Percentiles rank a stretch among this genome's conserved stretches.
These are phyloP conservation scores for Beauveria caledonica DNA, from an alignment of 2,329 filamentous ascomycete species.

Conservation along the genomic window DNA sequence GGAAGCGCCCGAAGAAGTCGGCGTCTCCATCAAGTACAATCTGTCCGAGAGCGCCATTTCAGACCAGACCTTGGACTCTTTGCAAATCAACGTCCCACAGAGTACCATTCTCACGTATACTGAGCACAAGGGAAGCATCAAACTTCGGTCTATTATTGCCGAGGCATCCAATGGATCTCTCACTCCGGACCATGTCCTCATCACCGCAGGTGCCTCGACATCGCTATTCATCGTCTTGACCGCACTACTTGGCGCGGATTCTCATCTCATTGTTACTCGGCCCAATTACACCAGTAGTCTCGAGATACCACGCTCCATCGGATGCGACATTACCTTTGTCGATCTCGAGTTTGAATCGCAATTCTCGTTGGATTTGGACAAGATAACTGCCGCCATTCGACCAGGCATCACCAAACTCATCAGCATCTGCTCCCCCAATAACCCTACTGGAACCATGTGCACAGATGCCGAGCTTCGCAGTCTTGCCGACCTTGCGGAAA, in stretches of 20 bases:
- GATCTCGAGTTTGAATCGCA: conserved; percentile 16
- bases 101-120: background rate
- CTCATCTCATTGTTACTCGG: conserved; percentile 17
- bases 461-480: background rate
- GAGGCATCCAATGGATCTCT: conserved; percentile 10
- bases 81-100: conserved; percentile 9
- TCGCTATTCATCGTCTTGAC: conserved; percentile 18
- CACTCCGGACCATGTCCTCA: conserved; percentile 15
- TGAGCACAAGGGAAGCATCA: conserved; percentile 10
- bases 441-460: conserved; percentile 16
- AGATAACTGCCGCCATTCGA: conserved; percentile 14
- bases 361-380: conserved; percentile 14
- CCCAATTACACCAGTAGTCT: conserved; percentile 20
- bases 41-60: conserved; percentile 19
- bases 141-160: conserved; percentile 14
- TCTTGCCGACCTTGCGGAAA: conserved; percentile 14
- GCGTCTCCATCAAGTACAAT: conserved; percentile 18
- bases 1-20: conserved; percentile 19
- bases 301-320: conserved; percentile 17
- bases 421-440: conserved; percentile 18
- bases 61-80: conserved; percentile 15
- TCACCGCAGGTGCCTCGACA: conserved; percentile 17
- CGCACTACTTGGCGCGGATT: conserved; percentile 10
- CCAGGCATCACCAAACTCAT: conserved; percentile 17
- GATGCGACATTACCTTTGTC: conserved; percentile 17